A percentile compares a stretch with the other conserved stretches of the same genome.
Conservation (phyloP, 805 yeast genomes). For the Wickerhamiella domercqiae region DNA sequence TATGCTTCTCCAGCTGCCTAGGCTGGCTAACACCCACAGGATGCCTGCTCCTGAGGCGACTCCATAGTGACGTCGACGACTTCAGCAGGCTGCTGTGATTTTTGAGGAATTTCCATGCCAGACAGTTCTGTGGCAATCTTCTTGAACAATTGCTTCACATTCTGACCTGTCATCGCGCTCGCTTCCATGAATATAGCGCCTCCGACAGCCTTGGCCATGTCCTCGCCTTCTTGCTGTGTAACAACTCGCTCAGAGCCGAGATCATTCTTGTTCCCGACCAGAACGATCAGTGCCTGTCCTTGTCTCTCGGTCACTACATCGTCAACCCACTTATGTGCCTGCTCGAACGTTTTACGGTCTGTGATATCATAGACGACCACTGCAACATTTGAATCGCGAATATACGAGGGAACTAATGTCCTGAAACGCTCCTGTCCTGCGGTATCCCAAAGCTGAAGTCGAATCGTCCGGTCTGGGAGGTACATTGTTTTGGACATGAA, state of each 20-base stretch:
- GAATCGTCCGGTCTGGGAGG: constrained; percentile 84
- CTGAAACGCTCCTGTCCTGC: constrained; percentile 96
- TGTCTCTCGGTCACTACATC: constrained; percentile 92
- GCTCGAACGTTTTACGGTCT: constrained; percentile 61
- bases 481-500: constrained; percentile 91
- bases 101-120: constrained; percentile 40
- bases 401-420: constrained; percentile 86
- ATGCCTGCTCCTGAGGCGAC: constrained; percentile 19
- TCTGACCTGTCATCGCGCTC: constrained; percentile 86
- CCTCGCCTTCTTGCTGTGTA: constrained; percentile 78
- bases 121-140: constrained; percentile 85
- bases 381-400: constrained; percentile 94
- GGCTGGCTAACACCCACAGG: constrained; percentile 16
- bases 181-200: constrained; percentile 84
- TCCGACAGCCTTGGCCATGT: constrained; percentile 38
- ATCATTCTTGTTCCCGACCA: constrained; percentile 91
- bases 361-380: constrained; percentile 92
- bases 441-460: constrained; percentile 95
- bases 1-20: background rate
- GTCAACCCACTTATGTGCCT: constrained; percentile 81
- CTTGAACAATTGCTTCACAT: constrained; percentile 78
- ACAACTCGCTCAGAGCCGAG: constrained; percentile 71
- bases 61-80: constrained; percentile 20
- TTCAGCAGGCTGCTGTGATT: constrained; percentile 14
- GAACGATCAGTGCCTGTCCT: constrained; percentile 66